These are phyloP conservation scores for Carex littledalei DNA, from an alignment of 176 grass and related monocot species.

Conservation along the genomic window DNA sequence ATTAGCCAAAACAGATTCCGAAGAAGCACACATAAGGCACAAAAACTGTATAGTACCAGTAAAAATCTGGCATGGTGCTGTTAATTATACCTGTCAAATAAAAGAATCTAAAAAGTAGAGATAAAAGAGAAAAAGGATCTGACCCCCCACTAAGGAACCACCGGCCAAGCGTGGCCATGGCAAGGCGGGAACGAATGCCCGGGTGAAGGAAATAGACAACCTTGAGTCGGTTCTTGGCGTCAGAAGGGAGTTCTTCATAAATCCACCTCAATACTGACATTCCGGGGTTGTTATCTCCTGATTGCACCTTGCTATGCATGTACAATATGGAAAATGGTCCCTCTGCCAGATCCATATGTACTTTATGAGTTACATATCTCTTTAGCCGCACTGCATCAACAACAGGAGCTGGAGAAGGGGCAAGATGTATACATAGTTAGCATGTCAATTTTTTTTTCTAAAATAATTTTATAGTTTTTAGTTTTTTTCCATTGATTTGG, in stretches of 20 bases:
- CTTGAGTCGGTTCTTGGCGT: conserved; percentile 65
- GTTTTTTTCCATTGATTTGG: not conserved
- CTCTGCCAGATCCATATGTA: conserved; percentile 43
- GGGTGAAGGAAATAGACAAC: conserved; percentile 88
- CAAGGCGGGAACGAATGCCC: conserved; percentile 60
- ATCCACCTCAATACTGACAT: conserved; percentile 74
- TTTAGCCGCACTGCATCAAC: conserved; percentile 70
- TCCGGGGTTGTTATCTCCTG: conserved; percentile 91
- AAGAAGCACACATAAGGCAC: not conserved
- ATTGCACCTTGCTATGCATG: conserved; percentile 74
- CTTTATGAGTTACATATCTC: conserved; percentile 69
- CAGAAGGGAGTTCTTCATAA: conserved; percentile 75
- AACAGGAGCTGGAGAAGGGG: conserved; percentile 44
- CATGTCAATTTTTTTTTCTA: not conserved
- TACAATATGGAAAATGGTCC: conserved; percentile 88
- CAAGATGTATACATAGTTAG: not conserved
- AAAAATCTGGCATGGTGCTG: not conserved
- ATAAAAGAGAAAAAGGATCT: conserved; percentile 19
- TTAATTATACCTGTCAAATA: not conserved
- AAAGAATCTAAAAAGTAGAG: not conserved
- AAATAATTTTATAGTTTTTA: not conserved
- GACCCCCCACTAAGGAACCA: conserved; percentile 83
- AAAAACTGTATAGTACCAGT: not conserved
- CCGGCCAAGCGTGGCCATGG: conserved; percentile 74
- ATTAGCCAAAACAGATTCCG: not conserved